Conservation (phyloP, 306 rosid species). For the Vigna trinervia region DNA sequence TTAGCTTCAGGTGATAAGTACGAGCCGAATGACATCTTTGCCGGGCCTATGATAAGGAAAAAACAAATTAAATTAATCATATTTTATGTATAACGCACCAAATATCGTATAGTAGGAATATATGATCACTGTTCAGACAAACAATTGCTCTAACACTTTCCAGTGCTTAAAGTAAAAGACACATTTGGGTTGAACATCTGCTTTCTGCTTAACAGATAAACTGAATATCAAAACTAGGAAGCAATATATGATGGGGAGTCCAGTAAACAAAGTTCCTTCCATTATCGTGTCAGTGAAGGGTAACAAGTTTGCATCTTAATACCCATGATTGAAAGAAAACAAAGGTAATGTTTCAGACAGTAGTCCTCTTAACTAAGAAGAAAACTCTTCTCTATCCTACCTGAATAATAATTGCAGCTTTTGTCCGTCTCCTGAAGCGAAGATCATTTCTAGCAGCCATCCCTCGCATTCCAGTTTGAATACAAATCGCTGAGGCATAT, state of each 20-base stretch:
- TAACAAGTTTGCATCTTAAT: constrained; percentile 1
- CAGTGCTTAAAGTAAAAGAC: constrained; percentile 27
- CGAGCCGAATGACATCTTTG: constrained; percentile 55
- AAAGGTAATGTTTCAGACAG: constrained; percentile 11
- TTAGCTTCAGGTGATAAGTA: constrained; percentile 49
- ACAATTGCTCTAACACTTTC: constrained; percentile 15
- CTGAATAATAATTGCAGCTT: constrained; percentile 77
- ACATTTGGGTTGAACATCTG: constrained; percentile 10
- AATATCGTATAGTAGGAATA: constrained; percentile 25
- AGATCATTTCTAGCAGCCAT: constrained; percentile 82
- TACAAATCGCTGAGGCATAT: constrained; percentile 59
- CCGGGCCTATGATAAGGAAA: constrained; percentile 58
- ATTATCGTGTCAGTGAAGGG: neutral
- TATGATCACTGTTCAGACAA: constrained; percentile 12
- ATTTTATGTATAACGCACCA: neutral
- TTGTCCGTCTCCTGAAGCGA: constrained; percentile 57
- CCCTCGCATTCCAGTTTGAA: constrained; percentile 77
- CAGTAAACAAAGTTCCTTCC: neutral
- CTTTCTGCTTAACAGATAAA: constrained; percentile 14
- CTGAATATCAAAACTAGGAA: constrained; percentile 5
- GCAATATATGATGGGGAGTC: neutral
- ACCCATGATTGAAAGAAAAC: neutral
- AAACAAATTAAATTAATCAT: constrained; percentile 34
- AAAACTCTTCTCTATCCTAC: constrained; percentile 48
- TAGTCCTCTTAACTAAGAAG: constrained; percentile 17